phyloP scores from a whole-genome alignment of 331 rosid genomes.

The Cydonia oblonga region DNA sequence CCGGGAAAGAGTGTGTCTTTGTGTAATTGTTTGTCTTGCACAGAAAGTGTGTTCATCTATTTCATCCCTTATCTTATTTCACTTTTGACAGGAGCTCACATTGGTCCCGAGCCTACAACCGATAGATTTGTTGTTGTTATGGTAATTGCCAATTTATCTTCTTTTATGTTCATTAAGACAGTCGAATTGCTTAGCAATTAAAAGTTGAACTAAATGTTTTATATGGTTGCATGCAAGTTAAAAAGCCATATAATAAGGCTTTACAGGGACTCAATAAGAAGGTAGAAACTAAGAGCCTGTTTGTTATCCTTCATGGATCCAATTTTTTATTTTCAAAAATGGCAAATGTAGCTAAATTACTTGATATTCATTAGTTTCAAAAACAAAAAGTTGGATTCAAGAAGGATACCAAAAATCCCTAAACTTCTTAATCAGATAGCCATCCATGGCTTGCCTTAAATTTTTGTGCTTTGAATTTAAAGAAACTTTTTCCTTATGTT shows the following conservation, averaged over 20 bases:
- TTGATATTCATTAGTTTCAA: too few relatives aligned
- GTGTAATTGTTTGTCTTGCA: neutral
- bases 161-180: neutral
- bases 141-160: constrained; percentile 36
- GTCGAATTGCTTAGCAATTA: neutral
- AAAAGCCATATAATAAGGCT: neutral
- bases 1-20: neutral
- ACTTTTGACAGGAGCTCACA: constrained; percentile 70
- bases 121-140: constrained; percentile 95
- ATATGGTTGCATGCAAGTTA: neutral
- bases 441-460: neutral
- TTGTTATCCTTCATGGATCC: too few relatives aligned
- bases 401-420: too few relatives aligned
- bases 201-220: neutral
- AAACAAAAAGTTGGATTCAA: too few relatives aligned
- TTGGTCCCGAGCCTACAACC: constrained; percentile 97
- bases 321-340: too few relatives aligned
- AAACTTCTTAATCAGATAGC: neutral
- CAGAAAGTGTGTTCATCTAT: neutral
- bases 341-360: too few relatives aligned
- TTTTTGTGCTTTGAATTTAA: neutral
- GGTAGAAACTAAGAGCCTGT: neutral
- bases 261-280: neutral
- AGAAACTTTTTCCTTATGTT: neutral
- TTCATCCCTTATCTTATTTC: constrained; percentile 5